phyloP scores from a whole-genome alignment of 306 rosid species.

The Delonix regia region DNA sequence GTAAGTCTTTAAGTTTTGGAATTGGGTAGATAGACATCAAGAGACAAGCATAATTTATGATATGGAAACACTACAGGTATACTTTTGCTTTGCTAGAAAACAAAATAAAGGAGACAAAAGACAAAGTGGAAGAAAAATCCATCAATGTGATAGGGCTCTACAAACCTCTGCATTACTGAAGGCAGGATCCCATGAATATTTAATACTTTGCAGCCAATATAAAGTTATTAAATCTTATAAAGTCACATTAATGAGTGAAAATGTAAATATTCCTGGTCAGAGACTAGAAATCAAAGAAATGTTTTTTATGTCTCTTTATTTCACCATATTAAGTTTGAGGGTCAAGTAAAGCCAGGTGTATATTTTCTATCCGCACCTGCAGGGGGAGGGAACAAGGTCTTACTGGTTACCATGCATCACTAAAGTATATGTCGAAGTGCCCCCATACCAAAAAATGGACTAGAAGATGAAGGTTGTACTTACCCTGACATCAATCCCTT shows the following conservation, averaged over 20 bases:
- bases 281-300: neutral
- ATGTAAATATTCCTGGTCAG: neutral
- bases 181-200: neutral
- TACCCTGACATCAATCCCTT: constrained; percentile 84
- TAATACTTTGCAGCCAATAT: neutral
- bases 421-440: neutral
- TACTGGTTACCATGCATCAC: neutral
- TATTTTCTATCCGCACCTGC: neutral
- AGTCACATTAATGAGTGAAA: neutral
- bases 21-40: constrained; percentile 17
- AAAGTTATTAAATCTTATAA: constrained; percentile 5
- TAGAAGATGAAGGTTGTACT: constrained; percentile 22
- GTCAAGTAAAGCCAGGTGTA: neutral
- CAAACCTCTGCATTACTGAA: neutral
- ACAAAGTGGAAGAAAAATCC: neutral
- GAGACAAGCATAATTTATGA: constrained; percentile 8
- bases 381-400: neutral
- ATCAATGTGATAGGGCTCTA: neutral
- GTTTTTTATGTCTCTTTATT: neutral
- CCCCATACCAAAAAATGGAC: neutral
- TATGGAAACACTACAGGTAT: constrained; percentile 7
- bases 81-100: neutral
- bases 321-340: neutral
- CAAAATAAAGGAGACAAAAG: neutral
- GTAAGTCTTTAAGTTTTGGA: constrained; percentile 15